Base-by-base conservation (phyloP, 306 rosid genomes). In the Bauhinia variegata region DNA sequence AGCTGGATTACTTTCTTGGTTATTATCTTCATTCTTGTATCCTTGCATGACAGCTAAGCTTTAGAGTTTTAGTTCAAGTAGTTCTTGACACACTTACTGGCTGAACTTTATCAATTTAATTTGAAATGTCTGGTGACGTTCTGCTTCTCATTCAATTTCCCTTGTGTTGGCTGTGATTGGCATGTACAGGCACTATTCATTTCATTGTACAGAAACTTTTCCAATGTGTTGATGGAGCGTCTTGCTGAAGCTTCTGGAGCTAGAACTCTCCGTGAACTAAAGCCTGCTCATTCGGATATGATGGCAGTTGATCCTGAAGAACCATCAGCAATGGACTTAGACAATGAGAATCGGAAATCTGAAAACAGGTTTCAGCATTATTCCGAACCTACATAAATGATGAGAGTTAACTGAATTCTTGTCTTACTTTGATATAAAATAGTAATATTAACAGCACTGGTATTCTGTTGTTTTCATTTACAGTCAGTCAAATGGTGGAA, bases 401-500 rank as follows among this genome's bases (percentile, higher is more conserved):
- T 30, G 12, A 62, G 66, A 39, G 42, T 28, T 8, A 9, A 43
- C 51, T 38, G 58, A 62, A 12, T 5, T 46, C 11, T n/a, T 55
- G 37, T 39, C 46, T 36, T 54, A 33, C 23, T 70, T 59, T 28
- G 12, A n/a, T 51, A 17, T 53, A 17, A 65, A 48, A 34, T 43
- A 54, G 66, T 9, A 11, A 8, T n/a, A 39, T 60, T 65, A 73
- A 38, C 64, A 32, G 7, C 54, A 6, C 8, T 59, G 23, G 68
- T 41, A 57, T 43, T 32, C 42, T 64, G 56, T 44, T 43, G 37
- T 68, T 53, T 33, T 70, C 15, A 63, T 78, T 73, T 54, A 63
- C 95, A 93, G 99, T 77, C 87, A 76, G 62, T 33, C 80, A 73
- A 95, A 90, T 68, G 97, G 95, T 47, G 91, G 68, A 68, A 83